These are phyloP conservation scores for Leishmania gerbilli DNA, from an alignment of 208 protist genomes.

Conservation along the genomic window DNA sequence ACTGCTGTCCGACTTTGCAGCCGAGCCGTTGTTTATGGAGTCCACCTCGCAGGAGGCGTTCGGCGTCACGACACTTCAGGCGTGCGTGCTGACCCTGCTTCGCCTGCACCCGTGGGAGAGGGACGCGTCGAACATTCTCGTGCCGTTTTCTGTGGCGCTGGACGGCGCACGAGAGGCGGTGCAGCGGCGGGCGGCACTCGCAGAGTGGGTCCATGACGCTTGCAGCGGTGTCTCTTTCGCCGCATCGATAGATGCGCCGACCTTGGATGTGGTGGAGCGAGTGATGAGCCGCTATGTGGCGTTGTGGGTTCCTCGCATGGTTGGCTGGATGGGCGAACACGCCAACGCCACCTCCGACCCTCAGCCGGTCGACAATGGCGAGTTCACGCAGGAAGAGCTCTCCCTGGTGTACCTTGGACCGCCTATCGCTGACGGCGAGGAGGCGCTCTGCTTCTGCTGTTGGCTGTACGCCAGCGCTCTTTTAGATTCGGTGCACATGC, in stretches of 20 bases:
- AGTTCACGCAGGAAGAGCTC: slow-evolving; percentile 11
- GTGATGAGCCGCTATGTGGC: slow-evolving; percentile 21
- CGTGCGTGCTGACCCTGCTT: slow-evolving; percentile 60
- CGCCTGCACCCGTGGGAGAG: slow-evolving; percentile 64
- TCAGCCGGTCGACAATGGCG: slow-evolving; percentile 9
- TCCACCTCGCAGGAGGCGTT: slow-evolving; percentile 79
- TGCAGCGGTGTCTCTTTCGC: not conserved
- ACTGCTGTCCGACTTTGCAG: slow-evolving; percentile 71
- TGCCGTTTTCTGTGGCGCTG: slow-evolving; percentile 28
- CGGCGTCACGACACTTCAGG: slow-evolving; percentile 78
- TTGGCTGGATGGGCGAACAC: slow-evolving; percentile 29
- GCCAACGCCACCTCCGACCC: not conserved
- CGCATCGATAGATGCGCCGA: not conserved
- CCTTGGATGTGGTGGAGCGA: slow-evolving; percentile 9
- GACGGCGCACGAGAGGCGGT: slow-evolving; percentile 17
- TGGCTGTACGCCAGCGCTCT: slow-evolving; percentile 30
- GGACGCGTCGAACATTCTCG: slow-evolving; percentile 52
- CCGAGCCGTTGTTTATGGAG: slow-evolving; percentile 68
- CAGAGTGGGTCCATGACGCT: slow-evolving; percentile 7
- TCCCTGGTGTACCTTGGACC: not conserved
- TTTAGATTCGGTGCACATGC: slow-evolving; percentile 23
- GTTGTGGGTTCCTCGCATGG: slow-evolving; percentile 33
- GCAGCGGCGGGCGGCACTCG: not conserved
- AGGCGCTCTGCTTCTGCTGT: slow-evolving; percentile 18
- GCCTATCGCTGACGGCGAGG: slow-evolving; percentile 12